Evolutionary conservation across 1,284 basidiomycete genomes (phyloP), one percentile per base, ranked within the genome.

Genomic region (Fomes fomentarius): DNA sequence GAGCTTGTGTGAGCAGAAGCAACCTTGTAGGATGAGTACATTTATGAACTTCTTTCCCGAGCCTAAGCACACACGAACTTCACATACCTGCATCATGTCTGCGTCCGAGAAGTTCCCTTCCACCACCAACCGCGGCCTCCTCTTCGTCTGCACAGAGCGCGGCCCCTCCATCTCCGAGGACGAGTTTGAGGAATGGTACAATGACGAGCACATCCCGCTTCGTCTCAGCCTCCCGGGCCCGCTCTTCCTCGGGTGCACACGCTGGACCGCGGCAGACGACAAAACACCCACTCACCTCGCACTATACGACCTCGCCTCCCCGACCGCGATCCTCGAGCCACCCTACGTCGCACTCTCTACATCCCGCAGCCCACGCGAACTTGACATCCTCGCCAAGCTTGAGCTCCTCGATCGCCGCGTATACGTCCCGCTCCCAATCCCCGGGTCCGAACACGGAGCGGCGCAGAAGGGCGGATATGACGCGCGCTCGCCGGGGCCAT

Each of bases 181-280:
- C 8, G 70, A 70, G 50, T 72, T 63, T 62, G 54, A 66, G 30
- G 79, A 83, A 62, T 86, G 84, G 84, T 85, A 85, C 70, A 75
- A 85, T 63, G 81, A 82, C 62, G 84, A 86, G 67, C 84, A 86
- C 64, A 76, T 86, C 35, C 84, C 84, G 1, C 72, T 83, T 1
- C 80, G 83, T 24, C 69, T 83, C 47, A 73, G 79, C 57, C 72
- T 82, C n/a, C 71, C 74, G 4, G 74, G n/a, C n/a, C n/a, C n/a
- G n/a, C n/a, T 76, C 4, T 84, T 86, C 70, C 71, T 76, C 22
- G 78, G 76, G 15, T 83, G 79, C 15, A 77, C 79, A 7, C 75
- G 84, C 26, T 81, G 76, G 64, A 67, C 69, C 6, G 75, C 76
- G 3, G 54, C 69, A 1, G 80, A 84, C 62, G 66, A 62, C 6